Evolutionary conservation across 192 early-diverging fungal genomes (phyloP), one percentile per base, ranked within the genome.

Genomic region (Chytriomyces hyalinus): DNA sequence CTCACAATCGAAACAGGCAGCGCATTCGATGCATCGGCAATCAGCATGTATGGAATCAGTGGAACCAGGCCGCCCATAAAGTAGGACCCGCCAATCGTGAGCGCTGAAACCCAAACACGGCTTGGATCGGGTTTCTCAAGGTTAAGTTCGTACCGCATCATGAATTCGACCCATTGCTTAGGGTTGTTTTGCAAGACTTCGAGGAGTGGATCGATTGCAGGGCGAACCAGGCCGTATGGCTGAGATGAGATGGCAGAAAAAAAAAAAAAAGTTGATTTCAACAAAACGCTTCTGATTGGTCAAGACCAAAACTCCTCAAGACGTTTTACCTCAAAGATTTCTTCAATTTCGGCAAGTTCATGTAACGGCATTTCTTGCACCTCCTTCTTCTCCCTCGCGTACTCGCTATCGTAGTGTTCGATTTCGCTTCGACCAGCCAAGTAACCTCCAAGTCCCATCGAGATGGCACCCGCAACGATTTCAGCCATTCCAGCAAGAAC

Each of bases 101-200:
- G 57, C 0, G 88, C 90, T 47, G 84, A 84, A 43, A 88, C 87
- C 84, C 85, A 87, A 20, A 85, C 79, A 10, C 89, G 83, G 63
- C 78, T 80, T 20, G 84, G 74, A 69, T 87, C 81, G 15, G 90
- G 90, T 67, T 80, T 85, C 66, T 90, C 89, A 36, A 91, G 79
- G 51, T 81, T 80, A 43, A 92, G 73, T 80, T 92, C 91, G 77
- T 91, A 91, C 68, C 88, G 84, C 91, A 92, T 92, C 91, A 92
- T 92, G 65, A 92, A 92, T 62, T 92, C 89, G 46, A 92, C 87
- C 84, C 87, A 90, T 62, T 85, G 78, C n/a, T 84, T 50, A 15
- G 84, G 86, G 81, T 92, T 78, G 9, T 61, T 69, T 59, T 80
- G 78, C 53, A 92, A 80, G 24, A 79, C 80, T 8, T 75, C 78